Conservation (phyloP, 257 asterid species). For the Schizonepeta tenuifolia region DNA sequence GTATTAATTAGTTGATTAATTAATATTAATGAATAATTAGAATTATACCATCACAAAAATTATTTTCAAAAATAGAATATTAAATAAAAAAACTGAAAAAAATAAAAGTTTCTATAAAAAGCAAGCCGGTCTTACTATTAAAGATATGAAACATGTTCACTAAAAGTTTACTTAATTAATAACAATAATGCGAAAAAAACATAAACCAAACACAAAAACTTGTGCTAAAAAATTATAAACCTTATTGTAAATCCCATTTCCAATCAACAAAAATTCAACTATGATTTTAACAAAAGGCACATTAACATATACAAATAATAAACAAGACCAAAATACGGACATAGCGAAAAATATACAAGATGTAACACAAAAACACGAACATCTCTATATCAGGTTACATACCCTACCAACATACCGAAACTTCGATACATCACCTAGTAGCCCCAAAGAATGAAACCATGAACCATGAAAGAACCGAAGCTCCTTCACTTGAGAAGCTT, state of each 20-base stretch:
- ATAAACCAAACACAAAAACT: no score
- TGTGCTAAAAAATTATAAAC: no score
- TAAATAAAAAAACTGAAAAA: no score
- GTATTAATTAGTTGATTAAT: no score
- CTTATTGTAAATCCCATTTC: constrained; percentile 24
- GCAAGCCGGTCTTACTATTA: no score
- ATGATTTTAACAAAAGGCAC: constrained; percentile 29
- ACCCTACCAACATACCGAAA: constrained; percentile 34
- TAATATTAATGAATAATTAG: no score
- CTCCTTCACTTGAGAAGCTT: constrained; percentile 33
- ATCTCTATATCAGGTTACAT: constrained; percentile 28
- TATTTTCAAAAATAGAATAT: no score
- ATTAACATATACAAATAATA: constrained; percentile 20
- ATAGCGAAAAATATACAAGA: constrained; percentile 42
- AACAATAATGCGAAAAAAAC: no score
- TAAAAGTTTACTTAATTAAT: no score
- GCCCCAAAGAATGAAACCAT: constrained; percentile 14
- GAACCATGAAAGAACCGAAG: constrained; percentile 20
- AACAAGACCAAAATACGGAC: constrained; percentile 12
- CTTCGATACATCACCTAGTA: background rate
- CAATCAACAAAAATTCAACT: constrained; percentile 35
- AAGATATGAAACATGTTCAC: no score
- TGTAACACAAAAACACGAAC: constrained; percentile 27
- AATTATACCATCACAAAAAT: no score
- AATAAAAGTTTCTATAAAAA: no score